Evolutionary conservation across 164 flowering plant species (phyloP).

Genomic region (Annona squamosa): DNA sequence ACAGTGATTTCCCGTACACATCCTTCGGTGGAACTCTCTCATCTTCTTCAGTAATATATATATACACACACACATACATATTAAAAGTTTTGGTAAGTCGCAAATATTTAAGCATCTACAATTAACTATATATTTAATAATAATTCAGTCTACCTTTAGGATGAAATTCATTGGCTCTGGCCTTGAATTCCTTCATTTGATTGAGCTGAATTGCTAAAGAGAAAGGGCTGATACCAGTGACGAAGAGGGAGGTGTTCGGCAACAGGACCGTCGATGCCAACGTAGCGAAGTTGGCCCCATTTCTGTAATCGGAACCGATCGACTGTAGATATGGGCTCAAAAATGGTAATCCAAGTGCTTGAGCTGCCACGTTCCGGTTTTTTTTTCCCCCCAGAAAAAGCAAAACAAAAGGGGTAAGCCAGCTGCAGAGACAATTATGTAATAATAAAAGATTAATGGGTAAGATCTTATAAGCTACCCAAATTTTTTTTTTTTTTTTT

Average conservation of each 20-base stretch:
- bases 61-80: background rate
- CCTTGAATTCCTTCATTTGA: slow-evolving; percentile 80
- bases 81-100: background rate
- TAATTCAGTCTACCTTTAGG: slow-evolving; percentile 17
- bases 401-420: background rate
- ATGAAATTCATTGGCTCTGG: slow-evolving; percentile 32
- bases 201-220: slow-evolving; percentile 82
- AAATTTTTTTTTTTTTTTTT: too few species aligned
- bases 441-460: too few species aligned
- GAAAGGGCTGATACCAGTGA: slow-evolving; percentile 78
- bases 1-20: slow-evolving; percentile 61
- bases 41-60: background rate
- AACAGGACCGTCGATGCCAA: slow-evolving; percentile 76
- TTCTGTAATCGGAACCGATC: slow-evolving; percentile 65
- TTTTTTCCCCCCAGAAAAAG: background rate
- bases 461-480: too few species aligned
- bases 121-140: too few species aligned
- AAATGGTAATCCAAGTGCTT: slow-evolving; percentile 72
- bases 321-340: slow-evolving; percentile 79
- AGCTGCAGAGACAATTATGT: too few species aligned
- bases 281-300: slow-evolving; percentile 88
- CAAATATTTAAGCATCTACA: background rate
- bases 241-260: slow-evolving; percentile 80
- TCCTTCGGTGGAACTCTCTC: slow-evolving; percentile 42
- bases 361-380: slow-evolving; percentile 36